These are phyloP conservation scores for Russula sp. DNA, from an alignment of 768 basidiomycete species.

Conservation along the genomic window DNA sequence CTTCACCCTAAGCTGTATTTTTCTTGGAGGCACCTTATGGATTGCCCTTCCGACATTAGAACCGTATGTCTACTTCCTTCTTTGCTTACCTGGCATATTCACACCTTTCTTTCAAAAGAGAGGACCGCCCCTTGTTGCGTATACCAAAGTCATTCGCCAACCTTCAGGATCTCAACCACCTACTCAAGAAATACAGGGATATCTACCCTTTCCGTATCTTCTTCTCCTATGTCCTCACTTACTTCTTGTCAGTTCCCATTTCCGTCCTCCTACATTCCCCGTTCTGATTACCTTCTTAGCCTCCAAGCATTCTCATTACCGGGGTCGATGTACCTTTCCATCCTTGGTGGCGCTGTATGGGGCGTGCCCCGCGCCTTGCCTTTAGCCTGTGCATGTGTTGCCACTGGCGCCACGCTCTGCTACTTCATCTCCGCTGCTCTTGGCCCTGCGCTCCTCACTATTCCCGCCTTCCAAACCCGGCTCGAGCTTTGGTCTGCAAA, in stretches of 20 bases:
- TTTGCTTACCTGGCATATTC: slow-evolving; percentile 3
- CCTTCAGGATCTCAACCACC: slow-evolving; percentile 77
- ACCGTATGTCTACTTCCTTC: slow-evolving; percentile 50
- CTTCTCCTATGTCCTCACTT: slow-evolving; percentile 82
- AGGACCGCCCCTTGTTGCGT: slow-evolving; percentile 70
- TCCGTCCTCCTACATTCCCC: slow-evolving; percentile 20
- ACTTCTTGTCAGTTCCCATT: slow-evolving; percentile 73
- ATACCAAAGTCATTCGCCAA: slow-evolving; percentile 88
- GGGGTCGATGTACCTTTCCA: slow-evolving; percentile 97
- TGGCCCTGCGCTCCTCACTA: slow-evolving; percentile 84
- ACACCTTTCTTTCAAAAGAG: slow-evolving; percentile 44
- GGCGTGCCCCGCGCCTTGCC: slow-evolving; percentile 83
- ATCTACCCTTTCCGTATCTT: slow-evolving; percentile 84
- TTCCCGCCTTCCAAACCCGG: slow-evolving; percentile 79
- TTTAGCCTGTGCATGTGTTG: slow-evolving; percentile 89
- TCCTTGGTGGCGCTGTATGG: slow-evolving; percentile 95
- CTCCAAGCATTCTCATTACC: slow-evolving; percentile 95
- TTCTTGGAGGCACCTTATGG: slow-evolving; percentile 79
- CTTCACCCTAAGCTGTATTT: slow-evolving; percentile 62
- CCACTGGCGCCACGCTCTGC: slow-evolving; percentile 86
- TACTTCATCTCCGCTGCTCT: slow-evolving; percentile 90
- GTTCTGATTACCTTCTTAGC: slow-evolving; percentile 44
- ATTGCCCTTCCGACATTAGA: slow-evolving; percentile 76
- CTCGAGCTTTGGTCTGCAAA: slow-evolving; percentile 81
- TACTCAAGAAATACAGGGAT: slow-evolving; percentile 89